These are phyloP conservation scores for Leptosphaerulina australis DNA, from an alignment of 2,329 filamentous ascomycete genomes.

Conservation along the genomic window DNA sequence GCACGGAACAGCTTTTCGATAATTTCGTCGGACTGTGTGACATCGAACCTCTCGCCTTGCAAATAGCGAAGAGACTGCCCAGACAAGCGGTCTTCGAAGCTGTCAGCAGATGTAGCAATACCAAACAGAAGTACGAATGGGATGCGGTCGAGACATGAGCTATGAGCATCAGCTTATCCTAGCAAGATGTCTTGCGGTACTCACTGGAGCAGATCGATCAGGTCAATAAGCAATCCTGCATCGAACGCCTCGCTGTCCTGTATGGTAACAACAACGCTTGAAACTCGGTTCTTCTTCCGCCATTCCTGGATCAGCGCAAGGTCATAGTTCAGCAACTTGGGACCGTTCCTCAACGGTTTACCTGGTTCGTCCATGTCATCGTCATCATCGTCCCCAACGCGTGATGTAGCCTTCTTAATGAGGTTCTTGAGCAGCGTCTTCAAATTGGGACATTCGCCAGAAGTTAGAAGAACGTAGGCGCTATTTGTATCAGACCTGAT, in stretches of 20 bases:
- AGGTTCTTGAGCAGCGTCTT: conserved; percentile 75
- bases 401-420: conserved; percentile 68
- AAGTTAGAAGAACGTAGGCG: conserved; percentile 70
- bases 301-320: conserved; percentile 71
- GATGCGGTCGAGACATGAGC: conserved; percentile 75
- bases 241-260: conserved; percentile 87
- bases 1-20: conserved; percentile 74
- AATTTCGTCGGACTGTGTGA: conserved; percentile 73
- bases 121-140: conserved; percentile 79
- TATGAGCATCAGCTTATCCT: conserved; percentile 36
- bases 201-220: conserved; percentile 72
- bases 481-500: conserved; percentile 52
- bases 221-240: conserved; percentile 70
- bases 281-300: conserved; percentile 59
- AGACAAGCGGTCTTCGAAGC: conserved; percentile 75
- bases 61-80: conserved; percentile 71
- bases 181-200: conserved; percentile 26
- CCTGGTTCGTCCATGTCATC: conserved; percentile 29
- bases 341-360: conserved; percentile 55
- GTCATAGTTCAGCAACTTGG: conserved; percentile 77
- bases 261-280: conserved; percentile 72
- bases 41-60: conserved; percentile 75
- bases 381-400: conserved; percentile 63
- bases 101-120: conserved; percentile 79
- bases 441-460: conserved; percentile 73